A percentile compares a stretch with the other conserved stretches of the same genome.
These are phyloP conservation scores for Triticum aestivum DNA, from an alignment of 176 grass and related monocot genomes.

Conservation along the genomic window DNA sequence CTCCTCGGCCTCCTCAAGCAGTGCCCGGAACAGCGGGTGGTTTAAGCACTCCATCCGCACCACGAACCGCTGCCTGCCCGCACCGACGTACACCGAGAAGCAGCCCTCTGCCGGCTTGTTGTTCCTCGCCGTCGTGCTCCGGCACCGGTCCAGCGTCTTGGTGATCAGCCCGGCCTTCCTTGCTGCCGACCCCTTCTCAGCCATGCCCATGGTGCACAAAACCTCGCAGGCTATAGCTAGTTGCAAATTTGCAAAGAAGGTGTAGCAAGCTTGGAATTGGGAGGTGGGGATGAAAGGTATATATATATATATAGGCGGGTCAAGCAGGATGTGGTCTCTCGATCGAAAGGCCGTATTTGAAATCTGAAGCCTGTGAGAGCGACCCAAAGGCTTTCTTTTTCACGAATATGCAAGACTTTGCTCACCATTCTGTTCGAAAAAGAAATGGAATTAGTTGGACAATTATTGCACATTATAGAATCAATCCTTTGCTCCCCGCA, in stretches of 20 bases:
- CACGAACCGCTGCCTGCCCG: conserved; percentile 49
- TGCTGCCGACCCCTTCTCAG: background rate
- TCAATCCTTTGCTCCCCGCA: background rate
- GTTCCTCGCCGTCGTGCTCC: background rate
- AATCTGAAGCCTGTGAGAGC: background rate
- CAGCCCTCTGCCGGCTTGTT: conserved; percentile 19
- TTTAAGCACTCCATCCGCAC: conserved; percentile 49
- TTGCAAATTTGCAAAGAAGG: background rate
- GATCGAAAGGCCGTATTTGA: background rate
- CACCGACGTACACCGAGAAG: conserved; percentile 58
- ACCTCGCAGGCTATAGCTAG: background rate
- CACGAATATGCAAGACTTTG: background rate
- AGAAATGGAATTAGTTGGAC: background rate
- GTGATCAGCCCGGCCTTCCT: conserved; percentile 33
- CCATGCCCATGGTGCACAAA: background rate
- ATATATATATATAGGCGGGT: background rate
- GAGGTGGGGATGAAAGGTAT: background rate
- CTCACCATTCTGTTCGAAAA: background rate
- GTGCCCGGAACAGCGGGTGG: conserved; percentile 49
- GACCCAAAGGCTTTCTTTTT: background rate
- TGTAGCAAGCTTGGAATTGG: background rate
- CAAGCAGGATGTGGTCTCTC: background rate
- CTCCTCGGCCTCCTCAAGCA: conserved; percentile 64
- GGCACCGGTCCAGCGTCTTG: conserved; percentile 42
- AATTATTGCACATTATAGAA: conserved; percentile 18